Evolutionary conservation across 2,329 filamentous ascomycete species (phyloP).

Genomic region (Pseudogymnoascus sp.): DNA sequence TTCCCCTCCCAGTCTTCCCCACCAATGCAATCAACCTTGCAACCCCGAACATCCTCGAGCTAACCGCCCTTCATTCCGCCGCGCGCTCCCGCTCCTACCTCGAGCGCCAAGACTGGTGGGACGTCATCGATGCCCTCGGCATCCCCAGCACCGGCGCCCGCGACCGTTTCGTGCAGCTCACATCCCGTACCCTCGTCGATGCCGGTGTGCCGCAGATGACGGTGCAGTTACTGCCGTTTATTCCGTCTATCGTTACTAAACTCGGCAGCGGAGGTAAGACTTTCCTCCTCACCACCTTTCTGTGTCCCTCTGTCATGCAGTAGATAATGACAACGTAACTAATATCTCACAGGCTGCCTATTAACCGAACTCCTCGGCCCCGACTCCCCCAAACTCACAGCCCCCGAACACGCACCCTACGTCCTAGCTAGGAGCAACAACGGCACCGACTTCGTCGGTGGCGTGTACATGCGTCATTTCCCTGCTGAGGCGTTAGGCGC

Average conservation of each 20-base stretch:
- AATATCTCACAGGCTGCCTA: conserved; percentile 50
- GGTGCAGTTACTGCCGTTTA: conserved; percentile 78
- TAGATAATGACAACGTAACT: background rate
- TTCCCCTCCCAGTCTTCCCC: conserved; percentile 40
- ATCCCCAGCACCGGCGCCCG: conserved; percentile 61
- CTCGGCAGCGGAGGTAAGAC: conserved; percentile 46
- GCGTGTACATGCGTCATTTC: conserved; percentile 68
- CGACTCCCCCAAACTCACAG: conserved; percentile 59
- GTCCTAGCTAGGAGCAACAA: conserved; percentile 57
- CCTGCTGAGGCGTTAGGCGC: conserved; percentile 52
- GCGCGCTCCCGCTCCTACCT: conserved; percentile 50
- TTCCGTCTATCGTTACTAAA: conserved; percentile 79
- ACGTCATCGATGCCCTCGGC: conserved; percentile 67
- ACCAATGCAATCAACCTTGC: conserved; percentile 59
- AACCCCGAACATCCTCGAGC: conserved; percentile 77
- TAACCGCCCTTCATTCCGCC: conserved; percentile 66
- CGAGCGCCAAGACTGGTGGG: conserved; percentile 66
- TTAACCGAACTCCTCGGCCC: conserved; percentile 60
- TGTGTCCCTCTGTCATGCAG: conserved; percentile 24
- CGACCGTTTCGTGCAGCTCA: conserved; percentile 62
- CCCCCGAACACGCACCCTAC: conserved; percentile 55
- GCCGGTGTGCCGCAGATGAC: conserved; percentile 74
- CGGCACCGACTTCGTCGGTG: conserved; percentile 50
- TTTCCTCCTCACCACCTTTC: conserved; percentile 10
- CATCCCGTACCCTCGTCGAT: conserved; percentile 60